A percentile compares a stretch with the other conserved stretches of the same genome.
Evolutionary conservation across 2,329 filamentous ascomycete species (phyloP).

Genomic region (Fusarium camptoceras): DNA sequence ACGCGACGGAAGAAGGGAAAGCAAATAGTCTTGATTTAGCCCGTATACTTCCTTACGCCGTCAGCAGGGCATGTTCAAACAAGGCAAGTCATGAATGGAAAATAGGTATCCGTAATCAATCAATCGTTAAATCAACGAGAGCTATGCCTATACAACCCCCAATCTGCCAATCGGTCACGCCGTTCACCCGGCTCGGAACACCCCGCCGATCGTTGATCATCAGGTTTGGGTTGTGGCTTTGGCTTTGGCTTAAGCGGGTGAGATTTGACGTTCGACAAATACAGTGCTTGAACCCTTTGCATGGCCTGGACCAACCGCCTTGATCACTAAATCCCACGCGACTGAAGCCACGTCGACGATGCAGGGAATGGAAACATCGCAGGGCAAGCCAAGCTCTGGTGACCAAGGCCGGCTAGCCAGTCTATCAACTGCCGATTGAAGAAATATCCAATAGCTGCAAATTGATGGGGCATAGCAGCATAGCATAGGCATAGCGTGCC

Average conservation of each 20-base stretch:
- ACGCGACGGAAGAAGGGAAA: background rate
- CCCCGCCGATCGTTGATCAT: slow-evolving; percentile 38
- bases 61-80: slow-evolving; percentile 14
- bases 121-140: slow-evolving; percentile 6
- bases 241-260: slow-evolving; percentile 15
- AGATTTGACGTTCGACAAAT: slow-evolving; percentile 18
- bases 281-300: background rate
- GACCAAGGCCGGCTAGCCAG: slow-evolving; percentile 12
- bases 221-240: background rate
- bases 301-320: slow-evolving; percentile 1
- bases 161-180: slow-evolving; percentile 42
- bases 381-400: background rate
- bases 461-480: background rate
- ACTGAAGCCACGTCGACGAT: slow-evolving; percentile 23
- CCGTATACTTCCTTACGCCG: slow-evolving; percentile 2
- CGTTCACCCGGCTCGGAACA: slow-evolving; percentile 33
- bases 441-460: background rate
- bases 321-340: slow-evolving; percentile 32
- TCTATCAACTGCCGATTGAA: slow-evolving; percentile 32
- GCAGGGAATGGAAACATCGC: slow-evolving; percentile 1
- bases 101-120: background rate
- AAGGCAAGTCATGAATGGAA: slow-evolving; percentile 26
- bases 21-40: background rate
- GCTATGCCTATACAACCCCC: slow-evolving; percentile 12
- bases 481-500: background rate